Conservation (phyloP, 345 rosid genomes). For the Citrus medica region DNA sequence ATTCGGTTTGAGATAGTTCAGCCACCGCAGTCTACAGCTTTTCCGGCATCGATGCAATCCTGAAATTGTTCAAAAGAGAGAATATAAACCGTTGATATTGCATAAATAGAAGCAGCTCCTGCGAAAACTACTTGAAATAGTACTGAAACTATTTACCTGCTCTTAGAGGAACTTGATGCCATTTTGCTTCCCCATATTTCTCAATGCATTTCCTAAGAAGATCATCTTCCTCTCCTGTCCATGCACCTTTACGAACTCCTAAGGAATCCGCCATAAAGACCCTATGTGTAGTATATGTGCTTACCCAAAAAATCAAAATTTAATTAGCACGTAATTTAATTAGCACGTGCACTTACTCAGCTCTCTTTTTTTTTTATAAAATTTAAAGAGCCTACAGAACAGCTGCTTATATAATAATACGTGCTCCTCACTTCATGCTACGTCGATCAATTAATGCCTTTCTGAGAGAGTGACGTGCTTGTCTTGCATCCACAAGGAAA, state of each 20-base stretch:
- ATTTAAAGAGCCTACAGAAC: no score
- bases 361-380: no score
- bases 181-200: conserved; percentile 43
- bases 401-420: no score
- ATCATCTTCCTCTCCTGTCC: conserved; percentile 50
- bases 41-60: conserved; percentile 25
- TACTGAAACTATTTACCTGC: conserved; percentile 23
- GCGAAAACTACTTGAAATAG: background rate
- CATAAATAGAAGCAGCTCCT: no score
- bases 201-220: conserved; percentile 38
- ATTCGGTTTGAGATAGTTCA: conserved; percentile 26
- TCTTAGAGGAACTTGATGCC: conserved; percentile 42
- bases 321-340: no score
- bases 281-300: background rate
- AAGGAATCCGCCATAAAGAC: conserved; percentile 13
- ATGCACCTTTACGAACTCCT: conserved; percentile 44
- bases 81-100: no score
- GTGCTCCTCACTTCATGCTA: no score
- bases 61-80: background rate
- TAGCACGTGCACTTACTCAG: background rate
- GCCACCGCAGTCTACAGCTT: conserved; percentile 23
- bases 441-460: background rate
- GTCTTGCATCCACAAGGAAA: background rate
- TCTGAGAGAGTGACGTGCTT: background rate
- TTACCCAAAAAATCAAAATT: background rate